Base-by-base conservation (phyloP, 768 basidiomycete species). In the Mycena galericulata region DNA sequence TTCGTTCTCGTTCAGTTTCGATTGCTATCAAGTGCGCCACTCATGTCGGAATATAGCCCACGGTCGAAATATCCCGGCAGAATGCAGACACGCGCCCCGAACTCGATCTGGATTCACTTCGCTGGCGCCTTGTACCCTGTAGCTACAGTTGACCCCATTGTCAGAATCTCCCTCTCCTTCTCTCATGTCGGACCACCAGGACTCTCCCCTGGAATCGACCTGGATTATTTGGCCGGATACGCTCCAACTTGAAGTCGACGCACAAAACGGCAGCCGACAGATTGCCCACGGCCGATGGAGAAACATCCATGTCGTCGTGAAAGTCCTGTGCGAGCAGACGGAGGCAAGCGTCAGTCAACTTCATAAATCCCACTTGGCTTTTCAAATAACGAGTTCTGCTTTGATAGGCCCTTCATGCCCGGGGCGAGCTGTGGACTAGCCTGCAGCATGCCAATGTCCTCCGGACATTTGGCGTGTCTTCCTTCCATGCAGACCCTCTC, bases 401-500 rank as follows among this genome's bases (percentile, higher is more conserved):
- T n/a, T n/a, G n/a, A n/a, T n/a, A 76, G 76, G 50, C 59, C n/a
- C 57, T 77, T 41, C 43, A 71, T 38, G 58, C 41, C n/a, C 74
- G 72, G 9, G 68, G 62, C 22, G 67, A 71, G 40, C 51, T 72
- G 36, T 78, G 77, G 77, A 65, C 72, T n/a, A 66, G 62, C 29
- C 54, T 72, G 46, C 54, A 49, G 14, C 73, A 78, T 62, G 46
- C 65, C 7, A 58, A 77, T 69, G 73, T 77, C 24, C 68, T 72
- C 12, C 70, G 70, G 57, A 69, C 72, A 34, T 72, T 75, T 32
- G 77, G 75, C 15, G 57, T 73, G 17, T 74, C 72, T 32, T 69
- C 72, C 45, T 29, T 43, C 50, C 69, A 74, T 51, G 76, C 71
- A 18, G 73, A 76, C 59, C 70, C 76, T 9, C 65, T 72, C 38